Evolutionary conservation across 2,329 filamentous ascomycete genomes (phyloP).

Genomic region (Sclerotinia nivalis): DNA sequence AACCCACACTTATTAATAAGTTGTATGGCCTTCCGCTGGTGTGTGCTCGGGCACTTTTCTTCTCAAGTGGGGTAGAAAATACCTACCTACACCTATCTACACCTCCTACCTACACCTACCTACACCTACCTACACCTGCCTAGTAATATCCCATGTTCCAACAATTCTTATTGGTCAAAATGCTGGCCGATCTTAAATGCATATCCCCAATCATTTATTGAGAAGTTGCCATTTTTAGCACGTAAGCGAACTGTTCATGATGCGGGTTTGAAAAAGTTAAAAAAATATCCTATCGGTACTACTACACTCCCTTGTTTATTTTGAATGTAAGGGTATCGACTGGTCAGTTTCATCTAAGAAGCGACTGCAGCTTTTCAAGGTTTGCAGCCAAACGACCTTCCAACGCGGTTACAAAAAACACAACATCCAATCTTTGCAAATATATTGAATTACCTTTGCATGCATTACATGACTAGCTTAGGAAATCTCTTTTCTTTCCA

Average conservation of each 20-base stretch:
- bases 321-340: background rate
- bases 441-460: background rate
- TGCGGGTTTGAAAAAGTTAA: no score
- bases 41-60: background rate
- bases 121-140: no score
- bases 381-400: background rate
- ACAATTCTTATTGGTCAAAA: no score
- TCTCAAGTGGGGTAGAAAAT: no score
- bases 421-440: slow-evolving; percentile 11
- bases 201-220: no score
- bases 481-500: background rate
- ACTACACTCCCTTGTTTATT: background rate
- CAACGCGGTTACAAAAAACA: slow-evolving; percentile 15
- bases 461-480: background rate
- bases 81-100: no score
- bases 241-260: background rate
- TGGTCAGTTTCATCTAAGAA: slow-evolving; percentile 14
- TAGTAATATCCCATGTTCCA: background rate
- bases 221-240: background rate
- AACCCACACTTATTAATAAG: no score
- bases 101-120: no score
- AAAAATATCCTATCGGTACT: no score
- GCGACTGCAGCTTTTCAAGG: background rate
- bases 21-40: no score
- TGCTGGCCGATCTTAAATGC: no score